Evolutionary conservation across 306 rosid genomes (phyloP).

Genomic region (Ziziphus jujuba): DNA sequence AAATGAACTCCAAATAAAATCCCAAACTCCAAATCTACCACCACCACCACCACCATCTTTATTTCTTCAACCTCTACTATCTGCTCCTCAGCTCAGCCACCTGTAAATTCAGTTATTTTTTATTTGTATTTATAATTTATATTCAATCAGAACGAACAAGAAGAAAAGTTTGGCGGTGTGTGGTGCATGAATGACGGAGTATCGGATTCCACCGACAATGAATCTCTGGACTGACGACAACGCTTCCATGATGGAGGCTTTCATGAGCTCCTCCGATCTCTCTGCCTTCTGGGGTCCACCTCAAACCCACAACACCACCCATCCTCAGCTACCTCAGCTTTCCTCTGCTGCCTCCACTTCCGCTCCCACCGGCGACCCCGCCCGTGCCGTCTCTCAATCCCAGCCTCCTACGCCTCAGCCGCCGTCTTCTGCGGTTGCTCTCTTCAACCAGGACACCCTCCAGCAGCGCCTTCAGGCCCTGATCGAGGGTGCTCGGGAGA

Average conservation of each 20-base stretch:
- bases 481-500: slow-evolving; percentile 71
- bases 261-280: slow-evolving; percentile 76
- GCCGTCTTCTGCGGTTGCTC: slow-evolving; percentile 21
- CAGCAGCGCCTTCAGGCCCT: slow-evolving; percentile 82
- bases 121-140: too few species aligned
- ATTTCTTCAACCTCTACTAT: too few species aligned
- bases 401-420: not conserved
- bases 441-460: slow-evolving; percentile 78
- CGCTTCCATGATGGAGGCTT: slow-evolving; percentile 87
- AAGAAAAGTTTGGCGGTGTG: too few species aligned
- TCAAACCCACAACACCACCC: not conserved
- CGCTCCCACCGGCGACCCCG: not conserved
- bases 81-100: too few species aligned
- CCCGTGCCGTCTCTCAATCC: too few species aligned
- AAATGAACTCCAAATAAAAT: slow-evolving; percentile 9
- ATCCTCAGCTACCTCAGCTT: slow-evolving; percentile 21
- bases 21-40: not conserved
- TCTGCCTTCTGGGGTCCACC: slow-evolving; percentile 59
- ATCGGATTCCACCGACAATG: slow-evolving; percentile 48
- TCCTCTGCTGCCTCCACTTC: slow-evolving; percentile 61
- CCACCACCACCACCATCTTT: not conserved
- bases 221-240: slow-evolving; percentile 89
- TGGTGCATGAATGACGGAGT: slow-evolving; percentile 49
- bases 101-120: too few species aligned
- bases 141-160: too few species aligned